phyloP scores from a whole-genome alignment of 495 filamentous ascomycete genomes.

The Pyrenula massariospora region DNA sequence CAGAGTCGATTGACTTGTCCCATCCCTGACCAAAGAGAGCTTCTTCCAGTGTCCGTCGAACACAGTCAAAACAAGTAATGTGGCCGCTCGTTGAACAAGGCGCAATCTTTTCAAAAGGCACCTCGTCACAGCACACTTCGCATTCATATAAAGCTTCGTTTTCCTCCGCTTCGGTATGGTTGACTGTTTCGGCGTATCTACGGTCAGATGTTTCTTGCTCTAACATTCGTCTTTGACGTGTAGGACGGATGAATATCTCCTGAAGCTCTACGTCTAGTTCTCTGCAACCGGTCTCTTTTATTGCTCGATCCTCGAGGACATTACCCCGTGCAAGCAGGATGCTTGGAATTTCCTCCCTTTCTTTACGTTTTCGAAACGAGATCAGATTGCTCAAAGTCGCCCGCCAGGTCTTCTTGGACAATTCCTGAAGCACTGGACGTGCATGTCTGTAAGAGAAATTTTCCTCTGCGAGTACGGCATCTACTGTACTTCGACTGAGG shows the following conservation, averaged over 20 bases:
- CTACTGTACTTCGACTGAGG: conserved; percentile 66
- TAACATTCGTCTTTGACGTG: conserved; percentile 38
- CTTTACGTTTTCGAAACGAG: conserved; percentile 52
- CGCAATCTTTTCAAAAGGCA: conserved; percentile 70
- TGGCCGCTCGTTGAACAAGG: conserved; percentile 62
- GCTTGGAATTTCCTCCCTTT: conserved; percentile 43
- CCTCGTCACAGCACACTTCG: conserved; percentile 74
- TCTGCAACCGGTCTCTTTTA: conserved; percentile 60
- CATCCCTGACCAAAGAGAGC: conserved; percentile 89
- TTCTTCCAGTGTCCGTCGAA: conserved; percentile 66
- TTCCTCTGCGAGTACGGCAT: conserved; percentile 78
- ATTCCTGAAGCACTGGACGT: conserved; percentile 57
- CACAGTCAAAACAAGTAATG: conserved; percentile 76
- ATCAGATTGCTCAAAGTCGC: conserved; percentile 67
- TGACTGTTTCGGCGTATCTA: conserved; percentile 51
- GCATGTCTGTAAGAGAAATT: conserved; percentile 82
- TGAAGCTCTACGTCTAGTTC: conserved; percentile 77
- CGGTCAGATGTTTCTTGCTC: conserved; percentile 54
- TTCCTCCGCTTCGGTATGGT: conserved; percentile 63
- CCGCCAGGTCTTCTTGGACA: conserved; percentile 76
- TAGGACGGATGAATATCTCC: conserved; percentile 50
- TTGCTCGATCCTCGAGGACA: conserved; percentile 25
- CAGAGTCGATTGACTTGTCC: conserved; percentile 63
- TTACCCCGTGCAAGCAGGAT: conserved; percentile 56
- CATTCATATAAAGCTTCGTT: conserved; percentile 70